Conservation (phyloP, 2,329 filamentous ascomycete species). For the Pseudogymnoascus sp. region DNA sequence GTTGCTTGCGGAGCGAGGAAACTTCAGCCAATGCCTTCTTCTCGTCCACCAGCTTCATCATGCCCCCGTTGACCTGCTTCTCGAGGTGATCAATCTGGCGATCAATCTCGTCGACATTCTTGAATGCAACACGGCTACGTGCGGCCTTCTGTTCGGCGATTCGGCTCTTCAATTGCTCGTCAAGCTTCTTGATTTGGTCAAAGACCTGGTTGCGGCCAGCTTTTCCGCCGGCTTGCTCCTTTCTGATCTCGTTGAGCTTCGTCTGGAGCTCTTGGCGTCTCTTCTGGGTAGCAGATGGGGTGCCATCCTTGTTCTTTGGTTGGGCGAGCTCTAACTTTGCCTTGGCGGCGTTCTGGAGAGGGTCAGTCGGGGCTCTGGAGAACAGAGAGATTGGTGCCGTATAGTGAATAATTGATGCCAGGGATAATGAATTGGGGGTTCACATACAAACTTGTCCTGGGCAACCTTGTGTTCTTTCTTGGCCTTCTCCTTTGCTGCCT, state of each 20-base stretch:
- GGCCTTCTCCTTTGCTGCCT: constrained; percentile 67
- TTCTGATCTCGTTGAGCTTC: constrained; percentile 75
- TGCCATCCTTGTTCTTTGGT: constrained; percentile 66
- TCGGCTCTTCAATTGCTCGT: constrained; percentile 79
- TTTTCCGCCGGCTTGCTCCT: constrained; percentile 85
- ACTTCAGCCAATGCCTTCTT: constrained; percentile 86
- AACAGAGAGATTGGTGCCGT: neutral
- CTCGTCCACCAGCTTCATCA: constrained; percentile 95
- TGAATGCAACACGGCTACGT: constrained; percentile 74
- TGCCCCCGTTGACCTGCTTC: constrained; percentile 77
- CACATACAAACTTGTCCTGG: constrained; percentile 61
- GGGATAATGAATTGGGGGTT: constrained; percentile 3
- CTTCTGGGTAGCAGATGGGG: constrained; percentile 62
- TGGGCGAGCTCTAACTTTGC: constrained; percentile 78
- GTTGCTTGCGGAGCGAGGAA: constrained; percentile 73
- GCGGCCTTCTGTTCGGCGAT: constrained; percentile 82
- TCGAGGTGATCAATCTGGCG: constrained; percentile 73
- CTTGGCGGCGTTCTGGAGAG: constrained; percentile 71
- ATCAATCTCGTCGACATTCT: constrained; percentile 82
- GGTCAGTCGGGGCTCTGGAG: constrained; percentile 17
- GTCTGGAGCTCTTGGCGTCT: constrained; percentile 77
- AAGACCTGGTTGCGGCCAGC: constrained; percentile 67
- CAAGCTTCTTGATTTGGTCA: constrained; percentile 87
- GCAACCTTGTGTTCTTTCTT: constrained; percentile 80
- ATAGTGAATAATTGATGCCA: neutral